These are phyloP conservation scores for Beauveria australis DNA, from an alignment of 2,329 filamentous ascomycete genomes.

Conservation along the genomic window DNA sequence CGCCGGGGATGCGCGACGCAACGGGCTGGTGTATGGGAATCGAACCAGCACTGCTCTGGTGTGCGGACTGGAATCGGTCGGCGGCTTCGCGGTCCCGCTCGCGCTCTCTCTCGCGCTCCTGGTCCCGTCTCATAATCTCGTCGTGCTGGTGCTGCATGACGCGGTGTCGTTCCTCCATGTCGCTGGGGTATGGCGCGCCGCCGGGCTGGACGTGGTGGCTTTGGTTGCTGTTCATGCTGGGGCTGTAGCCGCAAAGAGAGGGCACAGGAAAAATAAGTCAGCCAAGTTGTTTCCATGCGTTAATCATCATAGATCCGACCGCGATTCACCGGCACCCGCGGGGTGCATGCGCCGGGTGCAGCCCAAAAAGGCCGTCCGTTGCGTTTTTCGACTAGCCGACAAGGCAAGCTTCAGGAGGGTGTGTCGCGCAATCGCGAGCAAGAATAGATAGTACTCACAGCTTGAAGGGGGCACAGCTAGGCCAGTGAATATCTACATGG, in stretches of 20 bases:
- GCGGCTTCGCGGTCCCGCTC: conserved; percentile 61
- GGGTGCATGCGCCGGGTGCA: background rate
- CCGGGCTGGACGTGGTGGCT: conserved; percentile 32
- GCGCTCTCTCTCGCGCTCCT: conserved; percentile 43
- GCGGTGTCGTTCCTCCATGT: conserved; percentile 41
- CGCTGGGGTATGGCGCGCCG: conserved; percentile 35
- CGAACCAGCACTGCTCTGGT: conserved; percentile 80
- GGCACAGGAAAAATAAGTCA: background rate
- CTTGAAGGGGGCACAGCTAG: conserved; percentile 23
- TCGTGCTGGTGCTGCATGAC: conserved; percentile 39
- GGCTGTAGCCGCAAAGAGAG: conserved; percentile 4
- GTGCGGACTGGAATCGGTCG: conserved; percentile 62
- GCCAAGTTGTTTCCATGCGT: background rate
- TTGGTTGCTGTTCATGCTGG: conserved; percentile 37
- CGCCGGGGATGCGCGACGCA: conserved; percentile 67
- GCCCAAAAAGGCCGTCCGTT: background rate
- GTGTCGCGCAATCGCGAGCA: conserved; percentile 19
- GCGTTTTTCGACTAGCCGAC: conserved; percentile 3
- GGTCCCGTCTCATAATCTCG: conserved; percentile 35
- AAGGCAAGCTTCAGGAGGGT: conserved; percentile 12
- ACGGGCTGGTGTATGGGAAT: conserved; percentile 93
- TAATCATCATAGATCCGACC: background rate
- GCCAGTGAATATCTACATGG: conserved; percentile 28
- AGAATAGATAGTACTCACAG: conserved; percentile 24
- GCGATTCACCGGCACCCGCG: background rate